Base-by-base conservation (phyloP, 176 grass and related monocot genomes). In the Olyra latifolia region DNA sequence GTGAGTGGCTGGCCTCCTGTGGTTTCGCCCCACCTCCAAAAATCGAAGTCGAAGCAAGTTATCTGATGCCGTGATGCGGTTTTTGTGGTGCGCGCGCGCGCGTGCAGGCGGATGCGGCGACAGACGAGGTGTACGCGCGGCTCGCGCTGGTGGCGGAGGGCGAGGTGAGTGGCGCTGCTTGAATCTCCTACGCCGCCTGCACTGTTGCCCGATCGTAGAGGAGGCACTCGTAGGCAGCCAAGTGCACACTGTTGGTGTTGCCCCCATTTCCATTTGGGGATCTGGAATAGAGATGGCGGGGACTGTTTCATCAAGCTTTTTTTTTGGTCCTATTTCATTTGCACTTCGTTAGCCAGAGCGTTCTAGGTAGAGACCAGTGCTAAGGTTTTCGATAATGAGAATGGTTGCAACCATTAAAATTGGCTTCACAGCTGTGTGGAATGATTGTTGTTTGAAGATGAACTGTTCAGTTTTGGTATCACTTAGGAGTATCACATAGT, bases 121-220 rank as follows among this genome's bases (percentile, higher is more conserved):
- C 95, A 61, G 92, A 98, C 47, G 95, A 95, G 90, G 92, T 95
- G 52, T 93, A 89, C 82, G 88, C 90, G 54, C 86, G 86, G 78
- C 95, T 98, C 61, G 93, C 88, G 67, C 78, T 98, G 42, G 65
- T 86, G 4, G 81, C 92, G 6, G 86, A 93, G 57, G 88, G 12
- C 65, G 87, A 93, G 95, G 92, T 98, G 22, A 85, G 70, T 32
- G 58, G 39, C 30, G 48, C 56, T 30, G 27, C 70, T 14, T 45
- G 10, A 4, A 28, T 62, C 24, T 66, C 75, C 50, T 20, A 2
- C 0, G 30, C 60, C 28, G 13, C 17, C 60, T 62, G 14, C 8
- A 16, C 25, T 15, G 39, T 23, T 23, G 65, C 44, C 20, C 30
- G 0, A 6, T 49, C 25, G 44, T 11, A 50, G 32, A 35, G 32